These are phyloP conservation scores for Boeremia exigua DNA, from an alignment of 2,329 filamentous ascomycete genomes.

Conservation along the genomic window DNA sequence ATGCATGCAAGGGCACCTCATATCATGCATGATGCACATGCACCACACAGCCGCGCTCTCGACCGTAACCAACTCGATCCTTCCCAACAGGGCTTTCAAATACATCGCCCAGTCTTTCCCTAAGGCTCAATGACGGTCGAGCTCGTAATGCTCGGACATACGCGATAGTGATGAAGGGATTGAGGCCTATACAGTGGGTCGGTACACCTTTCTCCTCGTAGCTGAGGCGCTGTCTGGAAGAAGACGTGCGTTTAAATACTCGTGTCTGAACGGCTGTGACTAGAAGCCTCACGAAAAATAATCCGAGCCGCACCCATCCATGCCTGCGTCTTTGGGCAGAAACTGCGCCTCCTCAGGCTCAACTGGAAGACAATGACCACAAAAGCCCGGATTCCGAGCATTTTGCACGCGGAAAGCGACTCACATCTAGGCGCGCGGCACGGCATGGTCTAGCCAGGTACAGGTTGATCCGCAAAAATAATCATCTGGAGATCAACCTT, in stretches of 20 bases:
- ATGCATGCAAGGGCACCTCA: slow-evolving; percentile 21
- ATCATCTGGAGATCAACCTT: slow-evolving; percentile 1
- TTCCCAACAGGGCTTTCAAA: not conserved
- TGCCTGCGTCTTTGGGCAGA: not conserved
- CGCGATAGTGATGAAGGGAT: not conserved
- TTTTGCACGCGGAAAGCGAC: not conserved
- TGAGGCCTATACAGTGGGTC: not conserved
- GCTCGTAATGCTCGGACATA: slow-evolving; percentile 8
- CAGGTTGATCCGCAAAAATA: slow-evolving; percentile 6
- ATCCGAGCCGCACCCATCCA: slow-evolving; percentile 1
- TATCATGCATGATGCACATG: not conserved
- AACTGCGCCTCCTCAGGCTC: not conserved
- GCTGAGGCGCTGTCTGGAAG: not conserved
- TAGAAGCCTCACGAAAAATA: not conserved
- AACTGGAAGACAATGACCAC: not conserved
- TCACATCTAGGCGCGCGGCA: slow-evolving; percentile 10
- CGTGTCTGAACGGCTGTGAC: not conserved
- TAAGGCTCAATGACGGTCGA: not conserved
- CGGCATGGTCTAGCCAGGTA: not conserved
- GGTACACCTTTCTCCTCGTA: slow-evolving; percentile 3
- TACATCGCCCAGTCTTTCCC: not conserved
- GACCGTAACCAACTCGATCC: not conserved
- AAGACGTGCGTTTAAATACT: not conserved
- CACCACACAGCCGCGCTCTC: not conserved
- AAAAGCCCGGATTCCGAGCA: slow-evolving; percentile 5